Evolutionary conservation across 1,284 basidiomycete genomes (phyloP), one percentile per base, ranked within the genome.

Genomic region (Rhodotorula sp.): DNA sequence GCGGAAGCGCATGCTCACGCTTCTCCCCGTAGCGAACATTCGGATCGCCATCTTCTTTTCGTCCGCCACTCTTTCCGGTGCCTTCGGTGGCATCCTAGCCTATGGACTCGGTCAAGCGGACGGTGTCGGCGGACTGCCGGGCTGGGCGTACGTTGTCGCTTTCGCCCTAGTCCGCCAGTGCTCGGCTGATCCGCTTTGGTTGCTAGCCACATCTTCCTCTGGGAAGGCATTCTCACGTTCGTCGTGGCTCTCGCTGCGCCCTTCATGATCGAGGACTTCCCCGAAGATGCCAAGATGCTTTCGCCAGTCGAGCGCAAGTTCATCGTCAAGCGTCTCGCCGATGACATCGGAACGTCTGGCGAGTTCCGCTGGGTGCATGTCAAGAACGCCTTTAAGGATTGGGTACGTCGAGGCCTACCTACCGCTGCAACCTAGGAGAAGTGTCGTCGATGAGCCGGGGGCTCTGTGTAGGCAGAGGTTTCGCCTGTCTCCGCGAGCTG

Each of bases 21-120:
- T 19, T 23, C 23, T 50, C 1, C 21, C 3, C 23, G 9, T 41
- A 57, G 77, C 78, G 16, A 78, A 79, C 53, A 60, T 81, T 53
- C 79, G 83, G 3, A 81, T 82, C 54, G 78, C 82, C 19, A 74
- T 85, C 58, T 84, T 84, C 80, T 85, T 84, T 71, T 81, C 80
- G 7, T 81, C 82, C 8, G 84, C 83, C 1, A 84, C 84, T 0
- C 74, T 84, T 8, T 81, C 82, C 1, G 84, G 83, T 21, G 82
- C 81, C 0, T 83, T 82, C n/a, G 74, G 74, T 7, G 75, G 75
- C 4, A 21, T 76, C 2, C 46, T 74, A 1, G 73, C 73, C 1
- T 76, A 66, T 55, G 70, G 58, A 2, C 50, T 74, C 12, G 45
- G 53, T 12, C 44, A 59, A 17, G 74, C 74, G 74, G n/a, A 25